Percentiles rank a stretch among this genome's conserved stretches.
phyloP scores from a whole-genome alignment of 441 rosid species.

The Populus trichocarpa region DNA sequence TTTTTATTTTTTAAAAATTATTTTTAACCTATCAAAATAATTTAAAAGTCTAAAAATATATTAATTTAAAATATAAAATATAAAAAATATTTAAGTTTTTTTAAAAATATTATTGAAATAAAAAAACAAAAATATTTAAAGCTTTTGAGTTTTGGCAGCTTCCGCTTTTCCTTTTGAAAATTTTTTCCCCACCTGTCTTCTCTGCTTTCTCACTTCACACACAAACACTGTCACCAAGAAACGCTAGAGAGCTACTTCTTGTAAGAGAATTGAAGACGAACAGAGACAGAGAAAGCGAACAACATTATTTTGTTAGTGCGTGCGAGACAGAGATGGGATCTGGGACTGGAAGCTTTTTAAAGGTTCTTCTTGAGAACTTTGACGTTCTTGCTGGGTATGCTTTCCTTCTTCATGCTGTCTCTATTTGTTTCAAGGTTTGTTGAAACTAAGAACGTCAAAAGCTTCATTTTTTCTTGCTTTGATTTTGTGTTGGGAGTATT shows the following conservation, averaged over 20 bases:
- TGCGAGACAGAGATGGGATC: slow-evolving; percentile 27
- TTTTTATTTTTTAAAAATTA: no score
- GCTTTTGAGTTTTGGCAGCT: neutral
- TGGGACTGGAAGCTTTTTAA: slow-evolving; percentile 52
- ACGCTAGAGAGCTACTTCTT: neutral
- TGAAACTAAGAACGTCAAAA: neutral
- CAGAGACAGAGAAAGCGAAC: neutral
- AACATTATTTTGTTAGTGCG: neutral
- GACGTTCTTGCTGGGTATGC: slow-evolving; percentile 90
- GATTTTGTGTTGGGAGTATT: neutral
- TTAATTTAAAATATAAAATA: no score
- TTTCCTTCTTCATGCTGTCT: neutral
- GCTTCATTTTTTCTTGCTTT: neutral
- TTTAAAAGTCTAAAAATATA: no score
- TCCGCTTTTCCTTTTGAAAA: neutral
- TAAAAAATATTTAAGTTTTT: no score
- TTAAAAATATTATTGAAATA: no score
- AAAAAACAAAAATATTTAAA: no score
- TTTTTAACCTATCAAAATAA: no score
- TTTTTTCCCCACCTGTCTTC: neutral
- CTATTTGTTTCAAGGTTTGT: neutral
- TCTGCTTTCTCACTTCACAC: neutral
- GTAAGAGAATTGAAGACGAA: neutral
- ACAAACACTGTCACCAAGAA: neutral
- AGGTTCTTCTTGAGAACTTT: slow-evolving; percentile 69